Conservation (phyloP, 345 rosid species). For the Acer yangbiense region DNA sequence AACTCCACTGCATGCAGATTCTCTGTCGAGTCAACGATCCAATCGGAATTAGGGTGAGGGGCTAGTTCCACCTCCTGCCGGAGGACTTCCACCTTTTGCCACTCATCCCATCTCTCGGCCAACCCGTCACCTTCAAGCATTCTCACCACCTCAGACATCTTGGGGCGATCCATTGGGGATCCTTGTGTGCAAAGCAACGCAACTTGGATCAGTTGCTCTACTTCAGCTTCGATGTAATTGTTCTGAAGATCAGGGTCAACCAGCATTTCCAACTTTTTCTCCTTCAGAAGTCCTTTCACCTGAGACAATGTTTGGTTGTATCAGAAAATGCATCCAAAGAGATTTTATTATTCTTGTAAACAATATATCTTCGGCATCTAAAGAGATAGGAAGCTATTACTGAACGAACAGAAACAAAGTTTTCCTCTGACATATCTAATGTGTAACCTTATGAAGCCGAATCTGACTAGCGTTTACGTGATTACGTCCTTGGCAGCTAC, state of each 20-base stretch:
- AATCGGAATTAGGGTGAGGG: constrained; percentile 75
- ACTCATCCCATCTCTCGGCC: constrained; percentile 93
- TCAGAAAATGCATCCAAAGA: constrained; percentile 5
- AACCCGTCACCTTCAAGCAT: constrained; percentile 98
- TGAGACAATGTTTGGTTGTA: constrained; percentile 24
- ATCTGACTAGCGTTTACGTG: background rate
- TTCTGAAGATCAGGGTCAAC: constrained; percentile 91
- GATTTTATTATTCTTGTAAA: too few relatives aligned
- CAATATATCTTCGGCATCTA: background rate
- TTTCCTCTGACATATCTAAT: background rate
- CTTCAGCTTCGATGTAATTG: constrained; percentile 71
- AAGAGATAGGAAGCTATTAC: background rate
- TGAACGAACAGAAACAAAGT: background rate
- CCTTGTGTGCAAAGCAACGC: constrained; percentile 95
- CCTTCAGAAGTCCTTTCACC: constrained; percentile 97
- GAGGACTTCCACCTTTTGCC: constrained; percentile 93
- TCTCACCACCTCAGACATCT: constrained; percentile 94
- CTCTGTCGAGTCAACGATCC: constrained; percentile 91
- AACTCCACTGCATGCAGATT: constrained; percentile 91
- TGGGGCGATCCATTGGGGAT: constrained; percentile 87
- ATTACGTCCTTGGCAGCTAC: background rate
- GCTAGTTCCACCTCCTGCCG: constrained; percentile 80
- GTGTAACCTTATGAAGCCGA: background rate
- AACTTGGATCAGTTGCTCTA: constrained; percentile 93
- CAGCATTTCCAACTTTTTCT: constrained; percentile 87